Base-by-base conservation (phyloP, 352 stramenopile genomes). In the Globisporangium alternatum region DNA sequence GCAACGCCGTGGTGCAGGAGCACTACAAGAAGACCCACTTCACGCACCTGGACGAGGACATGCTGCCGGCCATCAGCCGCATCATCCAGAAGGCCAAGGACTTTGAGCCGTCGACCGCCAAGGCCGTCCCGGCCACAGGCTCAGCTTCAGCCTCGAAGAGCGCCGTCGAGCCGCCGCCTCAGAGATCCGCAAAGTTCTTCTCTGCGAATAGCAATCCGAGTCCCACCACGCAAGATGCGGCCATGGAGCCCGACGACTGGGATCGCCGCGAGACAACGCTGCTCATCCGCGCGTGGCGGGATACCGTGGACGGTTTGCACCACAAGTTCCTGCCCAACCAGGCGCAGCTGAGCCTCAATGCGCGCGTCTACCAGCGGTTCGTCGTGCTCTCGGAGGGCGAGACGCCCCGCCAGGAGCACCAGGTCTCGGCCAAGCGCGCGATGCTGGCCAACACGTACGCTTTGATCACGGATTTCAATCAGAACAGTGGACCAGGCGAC, bases 1-100 rank as follows among this genome's bases (percentile, higher is more conserved):
- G 52, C 28, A 60, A 43, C n/a, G 39, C 41, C 3, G 30, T 66
- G 3, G 49, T 66, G 5, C 22, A 49, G 4, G 49, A 66, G 51
- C 60, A 66, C 52, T 66, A 66, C 51, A 66, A 66, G 37, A 66
- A 66, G 31, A 66, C 49, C 17, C 60, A 66, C 41, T 66, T 66
- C 43, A 54, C 60, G 52, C 41, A 59, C 41, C 31, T 66, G 19
- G 60, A 66, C 28, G 60, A 66, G n/a, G 60, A 66, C 51, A 60
- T 66, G 60, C 30, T 66, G 10, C 35, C 60, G 1, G 39, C 52
- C 28, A 59, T 66, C 39, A 15, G n/a, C 13, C 28, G 37, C 12
- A 66, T 66, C 30, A 35, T 66, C 3, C n/a, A 66, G 52, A 66
- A 66, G 31, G 39, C 60, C 21, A 52, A 52, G 37, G 21, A 60